Percentiles rank a stretch among this genome's conserved stretches.
phyloP scores from a whole-genome alignment of 495 filamentous ascomycete species.

The Aspergillus affinis region DNA sequence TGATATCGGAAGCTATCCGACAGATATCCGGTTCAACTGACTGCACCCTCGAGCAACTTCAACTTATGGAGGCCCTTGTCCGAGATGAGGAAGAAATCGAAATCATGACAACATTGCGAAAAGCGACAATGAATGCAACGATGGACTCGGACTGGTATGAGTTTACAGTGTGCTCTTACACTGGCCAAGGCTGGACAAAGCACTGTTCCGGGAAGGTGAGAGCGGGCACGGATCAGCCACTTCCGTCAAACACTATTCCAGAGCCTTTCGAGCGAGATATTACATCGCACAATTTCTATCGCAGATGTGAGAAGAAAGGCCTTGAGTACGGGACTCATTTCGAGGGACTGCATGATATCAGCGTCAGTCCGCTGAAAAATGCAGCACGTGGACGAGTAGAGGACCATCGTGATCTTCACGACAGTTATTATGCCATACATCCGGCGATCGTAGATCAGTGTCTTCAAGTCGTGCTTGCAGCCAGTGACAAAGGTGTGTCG shows the following conservation, averaged over 20 bases:
- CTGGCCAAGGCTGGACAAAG: not conserved
- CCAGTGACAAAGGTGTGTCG: slow-evolving; percentile 1
- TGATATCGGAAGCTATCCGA: slow-evolving; percentile 45
- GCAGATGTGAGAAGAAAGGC: slow-evolving; percentile 30
- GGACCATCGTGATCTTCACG: slow-evolving; percentile 1
- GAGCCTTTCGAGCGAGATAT: slow-evolving; percentile 13
- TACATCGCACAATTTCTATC: slow-evolving; percentile 31
- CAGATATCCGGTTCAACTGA: slow-evolving; percentile 33
- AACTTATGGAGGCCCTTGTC: slow-evolving; percentile 29
- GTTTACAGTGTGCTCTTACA: not conserved
- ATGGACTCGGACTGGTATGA: slow-evolving; percentile 5
- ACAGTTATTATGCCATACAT: slow-evolving; percentile 33
- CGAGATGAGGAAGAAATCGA: slow-evolving; percentile 13
- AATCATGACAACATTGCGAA: slow-evolving; percentile 2
- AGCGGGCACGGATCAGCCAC: not conserved
- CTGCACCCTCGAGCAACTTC: slow-evolving; percentile 21
- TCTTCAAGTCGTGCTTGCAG: slow-evolving; percentile 26
- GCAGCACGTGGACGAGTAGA: slow-evolving; percentile 22
- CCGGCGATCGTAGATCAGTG: slow-evolving; percentile 42
- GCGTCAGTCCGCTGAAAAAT: slow-evolving; percentile 20
- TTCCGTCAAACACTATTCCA: not conserved
- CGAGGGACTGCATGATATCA: slow-evolving; percentile 27
- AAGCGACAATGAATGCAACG: not conserved
- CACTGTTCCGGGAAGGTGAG: not conserved
- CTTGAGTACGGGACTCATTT: slow-evolving; percentile 37